Percentiles rank a stretch among this genome's conserved stretches.
These are phyloP conservation scores for Stemphylium beticola DNA, from an alignment of 2,329 filamentous ascomycete genomes.

Conservation along the genomic window DNA sequence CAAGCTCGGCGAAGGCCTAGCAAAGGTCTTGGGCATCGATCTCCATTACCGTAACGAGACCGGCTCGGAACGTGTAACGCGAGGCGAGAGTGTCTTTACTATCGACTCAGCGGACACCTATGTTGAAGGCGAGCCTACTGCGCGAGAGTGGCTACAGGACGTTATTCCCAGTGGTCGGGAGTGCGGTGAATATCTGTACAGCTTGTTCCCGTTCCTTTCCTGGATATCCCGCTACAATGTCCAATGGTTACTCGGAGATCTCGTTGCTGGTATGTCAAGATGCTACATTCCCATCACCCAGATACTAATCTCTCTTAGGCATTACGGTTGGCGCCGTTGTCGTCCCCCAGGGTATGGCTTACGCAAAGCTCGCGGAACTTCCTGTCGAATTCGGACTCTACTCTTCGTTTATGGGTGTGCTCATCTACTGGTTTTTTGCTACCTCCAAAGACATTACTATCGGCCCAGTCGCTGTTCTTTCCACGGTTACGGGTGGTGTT, in stretches of 20 bases:
- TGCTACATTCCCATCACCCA: background rate
- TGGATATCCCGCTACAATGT: slow-evolving; percentile 91
- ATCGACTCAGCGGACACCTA: slow-evolving; percentile 75
- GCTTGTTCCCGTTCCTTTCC: slow-evolving; percentile 83
- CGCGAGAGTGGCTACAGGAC: slow-evolving; percentile 72
- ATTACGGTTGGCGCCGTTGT: slow-evolving; percentile 79
- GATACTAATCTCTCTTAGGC: slow-evolving; percentile 51
- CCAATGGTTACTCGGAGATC: slow-evolving; percentile 86
- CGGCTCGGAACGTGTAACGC: slow-evolving; percentile 67
- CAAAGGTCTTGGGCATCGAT: slow-evolving; percentile 83
- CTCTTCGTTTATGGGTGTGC: slow-evolving; percentile 93
- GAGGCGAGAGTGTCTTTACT: slow-evolving; percentile 82
- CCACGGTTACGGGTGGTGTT: slow-evolving; percentile 83
- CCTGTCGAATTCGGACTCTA: slow-evolving; percentile 84
- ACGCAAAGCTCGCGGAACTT: slow-evolving; percentile 81
- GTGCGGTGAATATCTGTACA: slow-evolving; percentile 66
- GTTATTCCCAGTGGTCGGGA: slow-evolving; percentile 66
- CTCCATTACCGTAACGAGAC: slow-evolving; percentile 70
- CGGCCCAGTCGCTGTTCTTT: slow-evolving; percentile 93
- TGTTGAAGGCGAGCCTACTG: slow-evolving; percentile 80
- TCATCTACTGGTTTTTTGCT: slow-evolving; percentile 97
- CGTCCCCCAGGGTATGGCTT: slow-evolving; percentile 94
- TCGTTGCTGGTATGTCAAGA: slow-evolving; percentile 76
- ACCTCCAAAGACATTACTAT: slow-evolving; percentile 99
- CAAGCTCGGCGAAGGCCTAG: slow-evolving; percentile 73